Conservation (phyloP, 805 yeast genomes). For the Candida tammaniensis region DNA sequence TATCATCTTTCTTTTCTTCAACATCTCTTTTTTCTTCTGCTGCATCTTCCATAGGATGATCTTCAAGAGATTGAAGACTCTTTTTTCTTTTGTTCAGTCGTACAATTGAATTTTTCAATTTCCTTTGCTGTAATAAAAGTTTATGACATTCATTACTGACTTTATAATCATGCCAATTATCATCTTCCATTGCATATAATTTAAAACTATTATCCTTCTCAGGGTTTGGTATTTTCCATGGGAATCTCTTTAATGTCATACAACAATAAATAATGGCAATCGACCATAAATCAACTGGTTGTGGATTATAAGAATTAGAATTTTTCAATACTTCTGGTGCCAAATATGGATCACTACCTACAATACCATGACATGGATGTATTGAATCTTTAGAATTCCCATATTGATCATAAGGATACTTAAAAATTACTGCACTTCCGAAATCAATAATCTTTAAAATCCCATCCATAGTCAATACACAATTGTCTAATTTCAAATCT, state of each 20-base stretch:
- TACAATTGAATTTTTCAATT: constrained; percentile 46
- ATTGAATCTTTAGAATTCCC: constrained; percentile 46
- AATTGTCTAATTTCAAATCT: constrained; percentile 88
- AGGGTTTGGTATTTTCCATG: constrained; percentile 89
- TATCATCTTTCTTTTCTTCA: constrained; percentile 1
- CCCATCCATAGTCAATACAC: constrained; percentile 80
- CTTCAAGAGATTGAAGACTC: constrained; percentile 11
- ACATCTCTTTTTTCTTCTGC: background rate
- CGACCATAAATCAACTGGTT: constrained; percentile 95
- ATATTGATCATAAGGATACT: constrained; percentile 69
- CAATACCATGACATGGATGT: constrained; percentile 79
- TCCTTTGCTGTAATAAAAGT: constrained; percentile 56
- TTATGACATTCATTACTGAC: constrained; percentile 73
- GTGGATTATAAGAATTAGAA: constrained; percentile 63
- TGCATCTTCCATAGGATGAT: constrained; percentile 1
- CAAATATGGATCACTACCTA: constrained; percentile 83
- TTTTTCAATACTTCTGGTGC: constrained; percentile 89
- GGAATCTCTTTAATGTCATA: constrained; percentile 87
- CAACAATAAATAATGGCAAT: constrained; percentile 88
- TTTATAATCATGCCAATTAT: constrained; percentile 70
- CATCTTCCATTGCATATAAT: constrained; percentile 78
- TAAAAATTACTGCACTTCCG: constrained; percentile 89
- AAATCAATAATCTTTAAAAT: constrained; percentile 89
- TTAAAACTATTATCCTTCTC: constrained; percentile 76
- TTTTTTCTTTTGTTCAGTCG: constrained; percentile 43